Evolutionary conservation across 2,329 filamentous ascomycete species (phyloP), one percentile per base, ranked within the genome.

Genomic region (Gnomoniopsis sp.): DNA sequence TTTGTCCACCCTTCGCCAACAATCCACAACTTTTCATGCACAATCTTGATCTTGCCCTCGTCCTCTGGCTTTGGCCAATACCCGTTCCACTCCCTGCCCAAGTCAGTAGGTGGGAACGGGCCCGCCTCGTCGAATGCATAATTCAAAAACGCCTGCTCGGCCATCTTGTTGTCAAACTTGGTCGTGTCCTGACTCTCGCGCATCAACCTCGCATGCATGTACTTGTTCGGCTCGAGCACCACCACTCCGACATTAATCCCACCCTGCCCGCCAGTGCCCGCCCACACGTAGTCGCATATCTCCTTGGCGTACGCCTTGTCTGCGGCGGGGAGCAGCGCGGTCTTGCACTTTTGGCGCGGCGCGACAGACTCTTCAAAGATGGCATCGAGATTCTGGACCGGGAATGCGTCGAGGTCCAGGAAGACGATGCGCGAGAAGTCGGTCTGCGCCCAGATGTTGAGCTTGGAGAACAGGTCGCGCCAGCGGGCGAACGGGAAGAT

Each of bases 151-250:
- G 59, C 59, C 49, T 62, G 59, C 53, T 59, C 59, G 49, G 56
- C 59, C 59, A 59, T 62, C 38, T 53, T 57, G 33, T 59, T 61
- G 21, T 59, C 59, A 44, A 61, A 61, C 56, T 56, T 59, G 34
- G 52, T 47, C 26, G 59, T 59, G 38, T 59, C 57, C 46, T 48
- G 30, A 36, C 57, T 56, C 53, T 62, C 56, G 19, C 59, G 56
- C 49, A 59, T 49, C 22, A 59, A 43, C 19, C 59, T 52, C 43
- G 48, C 33, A 36, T 61, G 59, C 59, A 61, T 61, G 48, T 52
- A 52, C 17, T 22, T 23, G 52, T 61, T 61, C 52, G 59, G 59
- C 55, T 61, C 56, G 4, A 61, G 49, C 52, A 61, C 56, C 6
- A 61, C 23, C 14, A 59, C 56, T 1, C 59, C 56, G 19, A 59